Conservation (phyloP, 257 asterid species). For the Verbena officinalis region DNA sequence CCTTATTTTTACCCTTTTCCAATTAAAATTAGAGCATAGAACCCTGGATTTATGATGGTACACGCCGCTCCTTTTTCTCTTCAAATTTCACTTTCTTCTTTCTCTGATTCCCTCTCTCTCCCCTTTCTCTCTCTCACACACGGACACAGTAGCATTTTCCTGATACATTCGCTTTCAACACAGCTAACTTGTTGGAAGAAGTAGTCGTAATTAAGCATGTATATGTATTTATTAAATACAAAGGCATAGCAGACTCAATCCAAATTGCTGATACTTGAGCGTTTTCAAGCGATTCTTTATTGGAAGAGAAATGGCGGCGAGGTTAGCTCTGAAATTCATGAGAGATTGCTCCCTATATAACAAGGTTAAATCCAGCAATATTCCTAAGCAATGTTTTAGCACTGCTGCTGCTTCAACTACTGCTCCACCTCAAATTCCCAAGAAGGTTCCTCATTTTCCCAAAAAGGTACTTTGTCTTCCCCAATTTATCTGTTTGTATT, state of each 20-base stretch:
- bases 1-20: too few relatives aligned
- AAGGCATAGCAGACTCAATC: background rate
- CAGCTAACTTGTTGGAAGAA: background rate
- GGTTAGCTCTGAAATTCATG: constrained; percentile 36
- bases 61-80: constrained; percentile 9
- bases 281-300: background rate
- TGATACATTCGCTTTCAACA: too few relatives aligned
- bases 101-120: background rate
- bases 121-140: too few relatives aligned
- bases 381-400: constrained; percentile 31
- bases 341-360: constrained; percentile 31
- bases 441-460: constrained; percentile 48
- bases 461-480: constrained; percentile 35
- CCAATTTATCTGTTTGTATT: background rate
- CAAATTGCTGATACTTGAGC: constrained; percentile 5
- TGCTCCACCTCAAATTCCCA: constrained; percentile 38
- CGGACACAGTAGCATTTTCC: too few relatives aligned
- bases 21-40: background rate
- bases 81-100: too few relatives aligned
- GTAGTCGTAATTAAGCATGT: background rate
- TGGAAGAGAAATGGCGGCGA: constrained; percentile 4
- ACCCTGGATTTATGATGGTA: background rate
- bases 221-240: background rate
- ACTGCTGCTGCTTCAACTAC: constrained; percentile 35
- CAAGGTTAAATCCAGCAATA: constrained; percentile 25